Base-by-base conservation (phyloP, 179 eudicot species). In the Spinacia oleracea region DNA sequence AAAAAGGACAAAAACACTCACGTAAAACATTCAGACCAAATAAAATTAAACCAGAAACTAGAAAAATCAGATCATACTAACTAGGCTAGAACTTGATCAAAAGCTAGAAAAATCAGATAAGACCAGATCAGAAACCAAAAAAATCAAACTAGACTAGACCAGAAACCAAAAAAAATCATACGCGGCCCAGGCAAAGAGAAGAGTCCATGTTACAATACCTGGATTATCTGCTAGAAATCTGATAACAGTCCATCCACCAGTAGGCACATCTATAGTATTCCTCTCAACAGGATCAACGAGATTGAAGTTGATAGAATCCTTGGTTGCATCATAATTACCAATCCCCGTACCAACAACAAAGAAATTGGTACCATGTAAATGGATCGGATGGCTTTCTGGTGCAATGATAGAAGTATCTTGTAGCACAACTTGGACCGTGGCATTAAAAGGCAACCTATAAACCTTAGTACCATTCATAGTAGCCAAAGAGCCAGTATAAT, bases 171-270 rank as follows among this genome's bases (percentile, higher is more conserved):
- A n/a, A n/a, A n/a, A n/a, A n/a, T n/a, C n/a, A n/a, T n/a, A n/a
- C n/a, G n/a, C n/a, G n/a, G n/a, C n/a, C n/a, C n/a, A n/a, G n/a
- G n/a, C n/a, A n/a, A n/a, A n/a, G n/a, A n/a, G n/a, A n/a, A n/a
- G n/a, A n/a, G 27, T 34, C 9, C 18, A 14, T 51, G 21, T 4
- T 14, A 43, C 4, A 7, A 25, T 87, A 91, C 97, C 96, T 84
- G 96, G 96, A 81, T 91, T 93, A 81, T 93, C 89, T 11, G 96
- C 97, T 69, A 82, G 84, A 79, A 93, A 93, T 80, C 96, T 80
- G 23, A 93, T 84, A n/a, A 91, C 97, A 60, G 84, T 83, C 97
- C 96, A 93, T 31, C 96, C 97, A 72, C 75, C 90, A 2, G 92
- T 87, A 9, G 97, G 91, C 16, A 89, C 89, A 50, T 88, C 88